Base-by-base conservation (phyloP, 306 rosid genomes). In the Corylus avellana region DNA sequence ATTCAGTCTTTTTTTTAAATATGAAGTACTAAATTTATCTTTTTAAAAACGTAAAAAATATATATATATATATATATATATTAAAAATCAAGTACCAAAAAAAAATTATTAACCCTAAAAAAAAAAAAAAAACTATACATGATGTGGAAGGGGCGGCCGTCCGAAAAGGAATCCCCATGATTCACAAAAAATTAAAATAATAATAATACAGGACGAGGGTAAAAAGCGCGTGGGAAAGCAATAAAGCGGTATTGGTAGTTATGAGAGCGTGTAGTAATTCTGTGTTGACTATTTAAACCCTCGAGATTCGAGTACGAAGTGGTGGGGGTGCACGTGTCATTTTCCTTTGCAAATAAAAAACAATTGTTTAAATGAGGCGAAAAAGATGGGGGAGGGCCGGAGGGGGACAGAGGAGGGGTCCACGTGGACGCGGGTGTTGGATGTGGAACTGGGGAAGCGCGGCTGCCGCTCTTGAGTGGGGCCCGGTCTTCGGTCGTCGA, bases 401-500 rank as follows among this genome's bases (percentile, higher is more conserved):
- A n/a, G 44, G 32, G 22, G 77, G 72, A 76, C 80, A 78, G 56
- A 12, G 77, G 44, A 58, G 79, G 66, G 66, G 13, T 82, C 81
- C 79, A 54, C 75, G 83, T 71, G 72, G 82, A 44, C 77, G 78
- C 80, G 81, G 81, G 84, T 80, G 82, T 61, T 46, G 54, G 57
- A 74, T 61, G 66, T 56, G 44, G 51, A 57, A 66, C 69, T 39
- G 78, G 73, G 81, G 61, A 83, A 73, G 83, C 83, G 81, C 79
- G 89, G 86, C 85, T 77, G 89, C 89, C 81, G 84, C 86, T 79
- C 77, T 74, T 77, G 59, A 4, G 72, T 74, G 63, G 86, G 76
- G 35, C 80, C 88, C 50, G 13, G 48, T 50, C 50, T 4, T 4
- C 8, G 71, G 77, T 77, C 76, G 75, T 64, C 27, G 50, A 82